Conservation (phyloP, 2,329 filamentous ascomycete genomes). For the Chaetothyriales sp. region DNA sequence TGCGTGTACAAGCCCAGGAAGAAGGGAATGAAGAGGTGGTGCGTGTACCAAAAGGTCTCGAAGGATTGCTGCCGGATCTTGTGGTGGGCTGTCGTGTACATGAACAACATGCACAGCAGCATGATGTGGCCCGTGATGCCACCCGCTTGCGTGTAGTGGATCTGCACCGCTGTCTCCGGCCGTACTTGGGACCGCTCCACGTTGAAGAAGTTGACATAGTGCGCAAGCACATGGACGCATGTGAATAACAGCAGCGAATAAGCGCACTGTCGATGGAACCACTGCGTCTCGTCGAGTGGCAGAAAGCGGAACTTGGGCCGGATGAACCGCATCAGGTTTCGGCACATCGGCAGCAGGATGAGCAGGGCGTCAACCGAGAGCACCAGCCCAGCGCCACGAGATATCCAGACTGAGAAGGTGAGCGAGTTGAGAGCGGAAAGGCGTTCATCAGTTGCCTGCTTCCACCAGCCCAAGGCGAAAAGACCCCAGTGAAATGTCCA, state of each 20-base stretch:
- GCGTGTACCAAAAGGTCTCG: slow-evolving; percentile 98
- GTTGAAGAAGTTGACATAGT: slow-evolving; percentile 99
- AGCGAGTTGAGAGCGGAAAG: slow-evolving; percentile 70
- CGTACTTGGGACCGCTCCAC: slow-evolving; percentile 77
- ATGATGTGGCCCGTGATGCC: slow-evolving; percentile 95
- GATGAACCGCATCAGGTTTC: slow-evolving; percentile 71
- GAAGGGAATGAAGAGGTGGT: slow-evolving; percentile 97
- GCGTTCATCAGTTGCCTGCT: slow-evolving; percentile 55
- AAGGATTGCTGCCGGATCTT: slow-evolving; percentile 94
- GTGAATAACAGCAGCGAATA: slow-evolving; percentile 79
- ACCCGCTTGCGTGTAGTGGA: slow-evolving; percentile 79
- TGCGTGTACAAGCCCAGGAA: slow-evolving; percentile 89
- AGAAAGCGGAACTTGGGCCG: slow-evolving; percentile 78
- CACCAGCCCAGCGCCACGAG: slow-evolving; percentile 78
- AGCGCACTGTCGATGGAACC: slow-evolving; percentile 91
- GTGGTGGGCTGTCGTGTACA: slow-evolving; percentile 90
- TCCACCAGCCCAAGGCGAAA: slow-evolving; percentile 77
- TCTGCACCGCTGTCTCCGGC: slow-evolving; percentile 66
- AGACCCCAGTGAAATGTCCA: slow-evolving; percentile 64
- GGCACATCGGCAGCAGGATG: slow-evolving; percentile 87
- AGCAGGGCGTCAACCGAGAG: slow-evolving; percentile 73
- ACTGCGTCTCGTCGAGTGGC: slow-evolving; percentile 90
- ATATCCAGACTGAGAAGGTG: slow-evolving; percentile 86
- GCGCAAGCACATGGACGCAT: slow-evolving; percentile 58
- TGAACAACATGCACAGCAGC: slow-evolving; percentile 97